Percentiles rank a stretch among this genome's conserved stretches.
Evolutionary conservation across 768 basidiomycete genomes (phyloP).

Genomic region (Lactifluus echinatus): DNA sequence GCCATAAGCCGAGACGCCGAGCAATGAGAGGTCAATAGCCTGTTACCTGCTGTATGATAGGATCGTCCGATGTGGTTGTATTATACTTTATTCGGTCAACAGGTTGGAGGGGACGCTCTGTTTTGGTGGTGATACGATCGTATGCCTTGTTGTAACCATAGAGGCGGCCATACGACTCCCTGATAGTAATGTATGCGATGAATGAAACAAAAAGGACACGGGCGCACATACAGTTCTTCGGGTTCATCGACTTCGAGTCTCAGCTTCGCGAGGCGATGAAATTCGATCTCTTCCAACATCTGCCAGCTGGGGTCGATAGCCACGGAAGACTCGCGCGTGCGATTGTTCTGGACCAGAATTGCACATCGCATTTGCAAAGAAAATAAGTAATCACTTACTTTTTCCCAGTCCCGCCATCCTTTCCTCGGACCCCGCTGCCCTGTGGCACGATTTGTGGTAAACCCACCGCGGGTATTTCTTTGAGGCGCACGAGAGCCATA

Average conservation of each 20-base stretch:
- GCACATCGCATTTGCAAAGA: neutral
- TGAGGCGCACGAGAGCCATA: conserved; percentile 37
- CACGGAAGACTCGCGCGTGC: conserved; percentile 87
- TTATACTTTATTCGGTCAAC: conserved; percentile 96
- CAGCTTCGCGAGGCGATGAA: conserved; percentile 83
- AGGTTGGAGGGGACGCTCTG: conserved; percentile 82
- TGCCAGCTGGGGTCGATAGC: conserved; percentile 87
- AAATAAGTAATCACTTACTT: conserved; percentile 39
- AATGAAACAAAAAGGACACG: neutral
- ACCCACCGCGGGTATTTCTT: conserved; percentile 35
- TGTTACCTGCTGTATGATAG: conserved; percentile 85
- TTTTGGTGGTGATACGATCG: conserved; percentile 92
- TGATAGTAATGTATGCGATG: conserved; percentile 26
- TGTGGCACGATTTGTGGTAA: conserved; percentile 36
- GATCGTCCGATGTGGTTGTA: conserved; percentile 95
- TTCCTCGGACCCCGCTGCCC: conserved; percentile 50
- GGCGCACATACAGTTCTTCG: conserved; percentile 75
- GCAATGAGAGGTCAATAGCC: neutral
- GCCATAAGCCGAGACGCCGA: conserved; percentile 8
- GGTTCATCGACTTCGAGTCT: conserved; percentile 90
- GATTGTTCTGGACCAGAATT: conserved; percentile 46
- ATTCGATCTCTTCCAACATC: conserved; percentile 97
- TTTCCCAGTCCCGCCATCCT: conserved; percentile 94
- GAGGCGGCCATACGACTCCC: conserved; percentile 81
- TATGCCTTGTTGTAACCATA: conserved; percentile 91